Percentiles rank a stretch among this genome's conserved stretches.
Evolutionary conservation across 176 grass and related monocot genomes (phyloP).

Genomic region (Eragrostis curvula): DNA sequence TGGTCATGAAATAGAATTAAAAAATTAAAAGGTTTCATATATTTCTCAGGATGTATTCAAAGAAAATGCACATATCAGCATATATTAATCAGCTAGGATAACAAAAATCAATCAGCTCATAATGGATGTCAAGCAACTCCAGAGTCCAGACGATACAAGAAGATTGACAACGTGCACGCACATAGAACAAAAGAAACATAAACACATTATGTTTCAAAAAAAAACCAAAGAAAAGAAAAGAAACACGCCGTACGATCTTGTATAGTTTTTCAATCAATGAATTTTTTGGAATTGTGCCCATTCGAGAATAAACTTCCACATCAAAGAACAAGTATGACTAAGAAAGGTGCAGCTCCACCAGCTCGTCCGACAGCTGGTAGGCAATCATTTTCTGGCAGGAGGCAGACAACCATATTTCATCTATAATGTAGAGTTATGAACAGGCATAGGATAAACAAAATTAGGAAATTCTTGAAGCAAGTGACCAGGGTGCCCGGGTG

Average conservation of each 20-base stretch:
- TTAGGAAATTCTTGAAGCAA: no score
- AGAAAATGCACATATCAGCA: background rate
- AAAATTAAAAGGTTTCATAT: background rate
- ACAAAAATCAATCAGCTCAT: background rate
- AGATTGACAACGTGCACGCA: background rate
- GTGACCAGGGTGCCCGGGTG: no score
- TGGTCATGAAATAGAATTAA: slow-evolving; percentile 10
- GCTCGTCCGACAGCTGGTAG: background rate
- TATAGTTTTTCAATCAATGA: background rate
- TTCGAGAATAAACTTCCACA: background rate
- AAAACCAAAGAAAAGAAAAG: background rate
- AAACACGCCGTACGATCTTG: background rate
- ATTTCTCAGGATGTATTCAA: background rate
- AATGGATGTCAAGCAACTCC: background rate
- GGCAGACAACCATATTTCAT: background rate
- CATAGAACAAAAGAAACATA: background rate
- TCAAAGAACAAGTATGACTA: background rate
- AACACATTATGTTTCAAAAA: no score
- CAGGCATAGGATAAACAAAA: no score
- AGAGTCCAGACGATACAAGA: background rate
- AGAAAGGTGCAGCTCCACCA: background rate
- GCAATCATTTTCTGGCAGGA: background rate
- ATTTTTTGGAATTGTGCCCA: background rate
- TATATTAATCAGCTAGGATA: no score
- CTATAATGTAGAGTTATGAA: background rate